Percentiles rank a stretch among this genome's conserved stretches.
Evolutionary conservation across 2,329 filamentous ascomycete species (phyloP).

Genomic region (Clonostachys sp.): DNA sequence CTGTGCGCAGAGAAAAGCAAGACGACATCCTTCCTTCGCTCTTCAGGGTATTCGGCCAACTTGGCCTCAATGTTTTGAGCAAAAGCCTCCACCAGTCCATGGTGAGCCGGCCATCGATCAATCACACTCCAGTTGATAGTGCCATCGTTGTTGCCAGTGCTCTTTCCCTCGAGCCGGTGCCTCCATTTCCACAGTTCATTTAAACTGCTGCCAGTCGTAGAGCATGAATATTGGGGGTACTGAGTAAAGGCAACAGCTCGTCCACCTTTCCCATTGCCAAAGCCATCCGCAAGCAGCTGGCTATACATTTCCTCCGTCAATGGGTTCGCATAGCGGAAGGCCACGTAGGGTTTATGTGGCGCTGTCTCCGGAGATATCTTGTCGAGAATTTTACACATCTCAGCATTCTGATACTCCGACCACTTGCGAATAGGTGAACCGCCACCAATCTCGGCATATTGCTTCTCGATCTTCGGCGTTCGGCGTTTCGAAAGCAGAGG

Average conservation of each 20-base stretch:
- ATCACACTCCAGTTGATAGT: conserved; percentile 95
- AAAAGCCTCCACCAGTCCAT: conserved; percentile 86
- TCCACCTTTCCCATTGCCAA: conserved; percentile 84
- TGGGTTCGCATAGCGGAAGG: conserved; percentile 91
- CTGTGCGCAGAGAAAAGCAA: conserved; percentile 94
- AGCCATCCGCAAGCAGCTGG: conserved; percentile 78
- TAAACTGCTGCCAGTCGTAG: conserved; percentile 90
- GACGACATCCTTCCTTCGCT: conserved; percentile 74
- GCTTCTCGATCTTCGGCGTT: conserved; percentile 94
- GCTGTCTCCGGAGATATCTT: conserved; percentile 86
- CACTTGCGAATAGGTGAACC: conserved; percentile 98
- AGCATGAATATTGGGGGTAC: conserved; percentile 98
- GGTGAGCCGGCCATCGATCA: conserved; percentile 92
- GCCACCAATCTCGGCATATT: conserved; percentile 92
- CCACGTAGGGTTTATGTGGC: conserved; percentile 95
- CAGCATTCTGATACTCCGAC: conserved; percentile 88
- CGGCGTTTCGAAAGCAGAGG: conserved; percentile 80
- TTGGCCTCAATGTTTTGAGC: conserved; percentile 87
- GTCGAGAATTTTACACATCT: conserved; percentile 98
- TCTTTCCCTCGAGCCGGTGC: conserved; percentile 78
- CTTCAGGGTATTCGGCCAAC: conserved; percentile 77
- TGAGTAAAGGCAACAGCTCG: conserved; percentile 96
- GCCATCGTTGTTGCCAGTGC: conserved; percentile 49
- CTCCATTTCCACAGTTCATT: conserved; percentile 99
- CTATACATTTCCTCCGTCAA: conserved; percentile 93